Evolutionary conservation across 768 basidiomycete genomes (phyloP).

Genomic region (Rhizopogon sp.): DNA sequence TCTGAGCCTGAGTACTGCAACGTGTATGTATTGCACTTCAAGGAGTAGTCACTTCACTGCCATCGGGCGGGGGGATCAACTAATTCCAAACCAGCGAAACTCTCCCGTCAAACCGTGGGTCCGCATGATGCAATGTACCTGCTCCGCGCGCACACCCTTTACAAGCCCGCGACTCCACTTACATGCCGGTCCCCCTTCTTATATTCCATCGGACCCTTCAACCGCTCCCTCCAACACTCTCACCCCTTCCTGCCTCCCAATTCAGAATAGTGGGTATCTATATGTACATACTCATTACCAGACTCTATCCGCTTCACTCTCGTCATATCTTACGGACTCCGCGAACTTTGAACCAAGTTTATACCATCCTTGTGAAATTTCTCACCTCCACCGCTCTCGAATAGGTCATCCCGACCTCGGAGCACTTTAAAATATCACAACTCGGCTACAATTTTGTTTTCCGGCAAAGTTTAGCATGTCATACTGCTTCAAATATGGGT

Average conservation of each 20-base stretch:
- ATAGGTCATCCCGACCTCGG: background rate
- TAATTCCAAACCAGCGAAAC: background rate
- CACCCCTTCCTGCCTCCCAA: background rate
- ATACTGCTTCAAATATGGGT: background rate
- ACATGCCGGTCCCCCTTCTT: background rate
- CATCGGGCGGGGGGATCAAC: too few relatives aligned
- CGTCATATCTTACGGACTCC: constrained; percentile 2
- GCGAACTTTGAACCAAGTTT: background rate
- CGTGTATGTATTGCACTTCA: too few relatives aligned
- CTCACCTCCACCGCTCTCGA: background rate
- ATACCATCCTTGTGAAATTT: background rate
- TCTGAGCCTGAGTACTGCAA: too few relatives aligned
- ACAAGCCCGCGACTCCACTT: background rate
- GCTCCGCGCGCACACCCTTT: background rate
- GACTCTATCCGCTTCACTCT: background rate
- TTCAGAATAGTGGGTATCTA: background rate
- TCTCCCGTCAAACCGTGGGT: background rate
- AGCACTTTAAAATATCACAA: background rate
- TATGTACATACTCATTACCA: background rate
- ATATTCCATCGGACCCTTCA: too few relatives aligned
- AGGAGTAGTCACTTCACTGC: too few relatives aligned
- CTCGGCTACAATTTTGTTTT: background rate
- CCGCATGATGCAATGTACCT: background rate
- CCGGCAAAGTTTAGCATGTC: background rate
- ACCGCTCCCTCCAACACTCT: too few relatives aligned